A percentile compares a stretch with the other conserved stretches of the same genome.
Evolutionary conservation across 202 grass and related monocot genomes (phyloP).

Genomic region (Saccharum hybrid): DNA sequence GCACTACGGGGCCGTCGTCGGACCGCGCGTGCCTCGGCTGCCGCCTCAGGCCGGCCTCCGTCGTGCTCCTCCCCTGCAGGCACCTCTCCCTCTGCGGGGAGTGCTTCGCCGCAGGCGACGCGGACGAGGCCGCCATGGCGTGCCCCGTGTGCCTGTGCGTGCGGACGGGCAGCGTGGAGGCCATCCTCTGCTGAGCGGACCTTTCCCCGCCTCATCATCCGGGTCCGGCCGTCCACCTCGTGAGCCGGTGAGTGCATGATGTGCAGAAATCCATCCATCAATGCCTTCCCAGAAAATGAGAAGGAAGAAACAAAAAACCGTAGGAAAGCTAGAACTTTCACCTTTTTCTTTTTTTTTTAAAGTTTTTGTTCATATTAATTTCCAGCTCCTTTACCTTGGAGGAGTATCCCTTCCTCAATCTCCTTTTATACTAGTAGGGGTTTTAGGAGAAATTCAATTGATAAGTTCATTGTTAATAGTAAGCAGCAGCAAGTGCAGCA

Average conservation of each 20-base stretch:
- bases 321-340: constrained; percentile 27
- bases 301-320: not conserved
- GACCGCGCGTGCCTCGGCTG: constrained; percentile 60
- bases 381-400: not conserved
- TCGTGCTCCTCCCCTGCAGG: constrained; percentile 74
- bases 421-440: constrained; percentile 28
- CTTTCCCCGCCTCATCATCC: not conserved
- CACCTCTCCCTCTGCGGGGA: constrained; percentile 72
- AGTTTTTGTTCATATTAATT: constrained; percentile 47
- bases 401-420: constrained; percentile 25
- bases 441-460: constrained; percentile 67
- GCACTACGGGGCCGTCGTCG: not conserved
- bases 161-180: constrained; percentile 75
- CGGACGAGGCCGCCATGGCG: constrained; percentile 46
- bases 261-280: constrained; percentile 24
- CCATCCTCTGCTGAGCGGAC: constrained; percentile 57
- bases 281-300: constrained; percentile 15
- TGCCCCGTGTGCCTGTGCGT: constrained; percentile 81
- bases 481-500: constrained; percentile 8
- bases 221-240: not conserved
- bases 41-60: constrained; percentile 46
- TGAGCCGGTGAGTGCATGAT: constrained; percentile 39
- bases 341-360: not conserved
- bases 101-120: constrained; percentile 67
- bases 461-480: constrained; percentile 59